Evolutionary conservation across 1,139 yeast species (phyloP).

Genomic region (Keqinozyma sinolaborantium): DNA sequence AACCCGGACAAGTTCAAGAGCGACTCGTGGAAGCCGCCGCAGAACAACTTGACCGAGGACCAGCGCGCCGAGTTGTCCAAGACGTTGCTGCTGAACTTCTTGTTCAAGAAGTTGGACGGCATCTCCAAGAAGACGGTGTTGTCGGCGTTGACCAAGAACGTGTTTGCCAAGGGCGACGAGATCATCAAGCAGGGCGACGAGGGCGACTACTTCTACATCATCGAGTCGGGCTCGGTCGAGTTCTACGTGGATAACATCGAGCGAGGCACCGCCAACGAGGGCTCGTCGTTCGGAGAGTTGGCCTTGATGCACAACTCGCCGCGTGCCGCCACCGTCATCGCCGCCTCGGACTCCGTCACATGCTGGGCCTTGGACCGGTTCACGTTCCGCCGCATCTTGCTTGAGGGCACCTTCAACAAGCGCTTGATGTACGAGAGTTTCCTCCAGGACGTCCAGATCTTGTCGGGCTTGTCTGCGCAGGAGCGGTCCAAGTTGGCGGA

Average conservation of each 20-base stretch:
- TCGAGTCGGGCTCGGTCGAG: conserved; percentile 83
- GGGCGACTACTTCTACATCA: conserved; percentile 90
- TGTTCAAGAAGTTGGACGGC: conserved; percentile 74
- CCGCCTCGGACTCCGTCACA: conserved; percentile 60
- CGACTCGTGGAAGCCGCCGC: conserved; percentile 74
- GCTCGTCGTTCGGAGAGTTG: conserved; percentile 92
- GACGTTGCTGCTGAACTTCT: conserved; percentile 74
- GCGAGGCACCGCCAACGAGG: conserved; percentile 75
- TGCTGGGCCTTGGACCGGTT: conserved; percentile 91
- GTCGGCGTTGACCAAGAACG: conserved; percentile 74
- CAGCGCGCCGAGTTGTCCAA: conserved; percentile 68
- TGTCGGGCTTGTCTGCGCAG: conserved; percentile 67
- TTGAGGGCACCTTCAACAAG: conserved; percentile 88
- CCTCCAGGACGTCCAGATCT: conserved; percentile 80
- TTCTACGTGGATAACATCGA: conserved; percentile 70
- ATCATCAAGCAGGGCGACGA: conserved; percentile 94
- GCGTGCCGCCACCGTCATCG: conserved; percentile 91
- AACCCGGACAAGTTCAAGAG: conserved; percentile 54
- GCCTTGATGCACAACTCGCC: conserved; percentile 98
- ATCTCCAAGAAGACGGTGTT: conserved; percentile 76
- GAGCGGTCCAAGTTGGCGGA: conserved; percentile 93
- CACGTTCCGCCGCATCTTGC: conserved; percentile 86
- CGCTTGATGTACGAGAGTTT: conserved; percentile 89
- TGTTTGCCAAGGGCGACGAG: conserved; percentile 54
- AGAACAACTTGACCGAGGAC: conserved; percentile 57